Conservation (phyloP, 257 asterid species). For the Plectranthus barbatus region DNA sequence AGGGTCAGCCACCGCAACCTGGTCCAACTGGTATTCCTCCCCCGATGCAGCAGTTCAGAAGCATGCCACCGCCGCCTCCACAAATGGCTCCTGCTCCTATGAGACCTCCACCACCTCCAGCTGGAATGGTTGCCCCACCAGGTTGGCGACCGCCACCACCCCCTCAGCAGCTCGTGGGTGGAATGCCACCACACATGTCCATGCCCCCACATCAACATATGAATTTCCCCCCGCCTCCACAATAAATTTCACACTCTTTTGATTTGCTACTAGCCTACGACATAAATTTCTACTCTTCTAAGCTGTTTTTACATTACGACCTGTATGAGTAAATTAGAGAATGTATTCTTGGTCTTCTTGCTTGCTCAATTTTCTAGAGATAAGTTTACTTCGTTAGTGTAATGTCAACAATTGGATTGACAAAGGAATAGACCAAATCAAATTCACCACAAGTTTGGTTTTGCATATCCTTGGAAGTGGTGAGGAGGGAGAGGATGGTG, state of each 20-base stretch:
- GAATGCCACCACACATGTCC: conserved; percentile 47
- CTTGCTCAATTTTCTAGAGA: too few relatives aligned
- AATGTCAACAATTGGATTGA: too few relatives aligned
- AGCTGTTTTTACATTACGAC: neutral
- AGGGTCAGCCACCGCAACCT: conserved; percentile 59
- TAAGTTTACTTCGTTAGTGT: too few relatives aligned
- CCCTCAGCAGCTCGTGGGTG: conserved; percentile 61
- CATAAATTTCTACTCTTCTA: neutral
- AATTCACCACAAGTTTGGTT: too few relatives aligned
- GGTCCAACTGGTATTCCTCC: conserved; percentile 44
- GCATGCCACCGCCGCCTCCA: conserved; percentile 74
- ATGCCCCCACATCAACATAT: conserved; percentile 45
- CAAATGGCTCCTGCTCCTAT: conserved; percentile 35
- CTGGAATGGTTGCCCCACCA: conserved; percentile 53
- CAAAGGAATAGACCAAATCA: too few relatives aligned
- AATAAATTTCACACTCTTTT: conserved; percentile 7
- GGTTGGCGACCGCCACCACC: conserved; percentile 82
- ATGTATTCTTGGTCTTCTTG: neutral
- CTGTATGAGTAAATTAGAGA: neutral
- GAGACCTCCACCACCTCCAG: conserved; percentile 83
- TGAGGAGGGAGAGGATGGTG: too few relatives aligned
- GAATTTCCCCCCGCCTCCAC: conserved; percentile 27
- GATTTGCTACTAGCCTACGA: neutral
- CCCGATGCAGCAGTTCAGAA: conserved; percentile 56
- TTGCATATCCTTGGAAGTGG: too few relatives aligned